Conservation (phyloP, 768 basidiomycete genomes). For the Gloeopeniophorella convolvens region DNA sequence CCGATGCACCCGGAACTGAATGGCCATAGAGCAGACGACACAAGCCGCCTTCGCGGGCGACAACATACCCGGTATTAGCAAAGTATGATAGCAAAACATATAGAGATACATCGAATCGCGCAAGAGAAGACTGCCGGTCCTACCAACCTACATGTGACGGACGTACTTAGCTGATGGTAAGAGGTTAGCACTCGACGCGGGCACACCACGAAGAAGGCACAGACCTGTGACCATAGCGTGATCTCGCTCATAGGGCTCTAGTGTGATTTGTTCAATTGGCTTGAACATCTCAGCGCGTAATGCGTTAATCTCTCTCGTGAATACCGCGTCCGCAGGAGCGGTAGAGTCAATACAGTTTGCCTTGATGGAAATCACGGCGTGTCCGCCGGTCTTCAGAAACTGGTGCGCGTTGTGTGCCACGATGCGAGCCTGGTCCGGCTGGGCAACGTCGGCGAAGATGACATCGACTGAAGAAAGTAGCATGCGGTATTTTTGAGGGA, state of each 20-base stretch:
- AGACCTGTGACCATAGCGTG: constrained; percentile 85
- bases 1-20: too few species aligned
- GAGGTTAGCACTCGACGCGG: constrained; percentile 1
- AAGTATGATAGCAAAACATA: constrained; percentile 12
- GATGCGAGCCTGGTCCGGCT: constrained; percentile 98
- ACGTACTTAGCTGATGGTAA: constrained; percentile 37
- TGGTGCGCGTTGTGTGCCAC: constrained; percentile 87
- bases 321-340: constrained; percentile 82
- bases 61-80: too few species aligned
- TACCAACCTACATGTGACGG: constrained; percentile 33
- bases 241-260: constrained; percentile 90
- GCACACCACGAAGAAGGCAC: constrained; percentile 21
- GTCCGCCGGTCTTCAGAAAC: constrained; percentile 93
- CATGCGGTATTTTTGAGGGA: constrained; percentile 97
- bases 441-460: constrained; percentile 97
- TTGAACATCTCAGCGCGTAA: constrained; percentile 78
- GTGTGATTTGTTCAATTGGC: constrained; percentile 90
- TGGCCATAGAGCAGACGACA: too few species aligned
- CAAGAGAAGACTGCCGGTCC: background rate
- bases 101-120: constrained; percentile 15
- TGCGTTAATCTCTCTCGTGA: constrained; percentile 78
- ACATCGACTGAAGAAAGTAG: constrained; percentile 92
- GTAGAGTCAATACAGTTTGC: constrained; percentile 99
- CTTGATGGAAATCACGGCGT: constrained; percentile 96
- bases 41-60: too few species aligned